Conservation (phyloP, 805 yeast species). For the Cephaloascus albidus region DNA sequence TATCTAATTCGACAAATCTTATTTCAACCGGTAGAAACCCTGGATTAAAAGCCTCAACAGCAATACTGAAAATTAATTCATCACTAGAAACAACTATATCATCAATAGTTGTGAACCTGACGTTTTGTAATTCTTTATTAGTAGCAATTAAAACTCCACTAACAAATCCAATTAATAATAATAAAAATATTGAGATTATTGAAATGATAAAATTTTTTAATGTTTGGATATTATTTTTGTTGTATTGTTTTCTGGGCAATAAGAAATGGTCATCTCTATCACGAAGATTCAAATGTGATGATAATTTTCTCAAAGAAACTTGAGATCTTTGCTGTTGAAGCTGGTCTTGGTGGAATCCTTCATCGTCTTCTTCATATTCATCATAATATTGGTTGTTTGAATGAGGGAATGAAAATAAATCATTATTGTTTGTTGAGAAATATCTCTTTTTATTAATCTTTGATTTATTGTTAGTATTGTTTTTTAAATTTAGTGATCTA, state of each 20-base stretch:
- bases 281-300: conserved; percentile 3
- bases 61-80: conserved; percentile 73
- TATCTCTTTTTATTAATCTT: conserved; percentile 10
- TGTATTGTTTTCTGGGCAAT: conserved; percentile 19
- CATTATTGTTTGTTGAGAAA: neutral
- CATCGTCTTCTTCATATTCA: conserved; percentile 1
- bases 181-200: conserved; percentile 30
- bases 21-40: conserved; percentile 67
- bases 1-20: conserved; percentile 63
- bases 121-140: conserved; percentile 69
- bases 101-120: conserved; percentile 49
- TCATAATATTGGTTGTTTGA: neutral
- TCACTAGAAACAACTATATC: conserved; percentile 76
- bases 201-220: conserved; percentile 31
- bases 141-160: conserved; percentile 82
- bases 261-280: conserved; percentile 15
- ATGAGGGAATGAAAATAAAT: neutral
- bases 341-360: neutral
- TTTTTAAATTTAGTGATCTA: conserved; percentile 25
- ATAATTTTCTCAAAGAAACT: neutral
- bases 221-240: conserved; percentile 4
- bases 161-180: conserved; percentile 67
- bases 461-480: neutral
- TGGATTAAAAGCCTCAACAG: conserved; percentile 77
- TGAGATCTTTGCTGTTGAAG: neutral